A percentile compares a stretch with the other conserved stretches of the same genome.
phyloP scores from a whole-genome alignment of 768 basidiomycete species.

The Trametes maxima region DNA sequence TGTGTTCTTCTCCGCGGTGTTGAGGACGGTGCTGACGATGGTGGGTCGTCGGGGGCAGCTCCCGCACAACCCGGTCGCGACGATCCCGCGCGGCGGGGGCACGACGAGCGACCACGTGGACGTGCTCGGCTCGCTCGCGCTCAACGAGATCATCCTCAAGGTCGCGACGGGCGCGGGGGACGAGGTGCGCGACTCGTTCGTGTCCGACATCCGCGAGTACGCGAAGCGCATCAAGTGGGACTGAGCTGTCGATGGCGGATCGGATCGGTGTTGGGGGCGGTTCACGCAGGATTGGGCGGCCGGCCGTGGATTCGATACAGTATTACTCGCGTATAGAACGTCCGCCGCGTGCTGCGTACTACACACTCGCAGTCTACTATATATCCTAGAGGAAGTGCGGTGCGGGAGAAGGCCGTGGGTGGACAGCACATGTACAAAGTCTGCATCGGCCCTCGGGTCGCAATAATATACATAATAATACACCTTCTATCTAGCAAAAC shows the following conservation, averaged over 20 bases:
- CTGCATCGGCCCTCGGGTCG: too few species aligned
- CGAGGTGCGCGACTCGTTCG: conserved; percentile 68
- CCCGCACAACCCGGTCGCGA: conserved; percentile 73
- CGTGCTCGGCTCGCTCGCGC: conserved; percentile 62
- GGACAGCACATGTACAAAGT: too few species aligned
- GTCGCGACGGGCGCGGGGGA: conserved; percentile 83
- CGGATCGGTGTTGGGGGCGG: too few species aligned
- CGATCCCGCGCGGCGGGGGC: conserved; percentile 85
- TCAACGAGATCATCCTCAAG: conserved; percentile 91
- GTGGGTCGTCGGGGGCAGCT: conserved; percentile 46
- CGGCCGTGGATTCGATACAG: not conserved
- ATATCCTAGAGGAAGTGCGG: too few species aligned
- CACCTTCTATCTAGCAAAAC: too few species aligned
- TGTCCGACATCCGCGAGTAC: conserved; percentile 81
- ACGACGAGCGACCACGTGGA: conserved; percentile 90
- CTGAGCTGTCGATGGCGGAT: too few species aligned
- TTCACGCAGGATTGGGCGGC: not conserved
- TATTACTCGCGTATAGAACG: not conserved
- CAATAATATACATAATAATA: too few species aligned
- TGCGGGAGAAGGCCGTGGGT: too few species aligned
- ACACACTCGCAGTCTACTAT: too few species aligned
- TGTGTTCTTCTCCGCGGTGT: too few species aligned
- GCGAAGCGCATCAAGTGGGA: conserved; percentile 80
- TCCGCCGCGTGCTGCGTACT: too few species aligned
- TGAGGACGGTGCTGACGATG: not conserved